Percentiles rank a stretch among this genome's conserved stretches.
Evolutionary conservation across 345 rosid genomes (phyloP).

Genomic region (Salix brachista): DNA sequence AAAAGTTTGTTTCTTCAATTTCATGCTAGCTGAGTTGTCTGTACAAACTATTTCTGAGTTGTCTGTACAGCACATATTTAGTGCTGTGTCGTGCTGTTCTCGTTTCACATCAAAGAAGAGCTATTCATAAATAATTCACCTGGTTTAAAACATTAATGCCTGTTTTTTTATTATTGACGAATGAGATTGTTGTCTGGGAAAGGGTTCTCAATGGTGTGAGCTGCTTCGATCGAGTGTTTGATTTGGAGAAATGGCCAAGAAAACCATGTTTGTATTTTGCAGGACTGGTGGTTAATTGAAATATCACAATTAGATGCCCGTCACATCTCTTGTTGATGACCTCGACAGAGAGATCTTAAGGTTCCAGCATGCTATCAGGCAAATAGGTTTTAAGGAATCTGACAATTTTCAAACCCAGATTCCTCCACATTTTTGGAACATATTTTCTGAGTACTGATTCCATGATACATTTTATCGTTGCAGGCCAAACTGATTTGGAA

Average conservation of each 20-base stretch:
- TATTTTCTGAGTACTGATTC: not conserved
- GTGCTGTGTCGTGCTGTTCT: not conserved
- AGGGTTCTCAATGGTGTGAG: not conserved
- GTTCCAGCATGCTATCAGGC: not conserved
- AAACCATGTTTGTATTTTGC: not conserved
- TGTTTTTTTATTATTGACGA: not conserved
- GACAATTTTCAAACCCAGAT: not conserved
- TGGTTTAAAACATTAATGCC: not conserved
- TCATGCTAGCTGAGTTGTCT: not conserved
- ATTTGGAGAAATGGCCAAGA: not conserved
- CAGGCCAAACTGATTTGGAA: not conserved
- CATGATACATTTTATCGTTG: not conserved
- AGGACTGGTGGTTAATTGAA: not conserved
- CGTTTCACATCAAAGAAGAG: not conserved
- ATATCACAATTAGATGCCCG: not conserved
- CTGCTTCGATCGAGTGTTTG: not conserved
- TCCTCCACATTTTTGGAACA: not conserved
- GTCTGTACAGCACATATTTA: not conserved
- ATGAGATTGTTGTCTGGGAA: not conserved
- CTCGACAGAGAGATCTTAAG: not conserved
- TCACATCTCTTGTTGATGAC: not conserved
- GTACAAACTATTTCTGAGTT: not conserved
- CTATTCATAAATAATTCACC: not conserved
- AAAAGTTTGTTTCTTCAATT: not conserved
- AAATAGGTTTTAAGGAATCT: not conserved